Conservation (phyloP, 2,329 filamentous ascomycete species). For the Ophiognomonia clavigignenti-juglandacearum region DNA sequence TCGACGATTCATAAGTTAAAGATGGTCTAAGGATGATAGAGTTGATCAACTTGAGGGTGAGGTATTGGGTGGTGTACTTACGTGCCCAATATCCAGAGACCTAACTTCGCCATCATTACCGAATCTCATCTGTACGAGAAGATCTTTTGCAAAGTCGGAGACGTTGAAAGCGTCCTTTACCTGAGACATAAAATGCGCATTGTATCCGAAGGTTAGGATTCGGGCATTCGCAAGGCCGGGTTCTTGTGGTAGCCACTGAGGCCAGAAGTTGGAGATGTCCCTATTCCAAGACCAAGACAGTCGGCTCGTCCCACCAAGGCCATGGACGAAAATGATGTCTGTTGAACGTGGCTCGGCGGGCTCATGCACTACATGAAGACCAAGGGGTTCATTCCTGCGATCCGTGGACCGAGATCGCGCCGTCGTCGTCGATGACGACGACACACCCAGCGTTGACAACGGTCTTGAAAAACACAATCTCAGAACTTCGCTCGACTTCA, state of each 20-base stretch:
- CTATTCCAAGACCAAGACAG: constrained; percentile 20
- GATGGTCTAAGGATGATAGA: constrained; percentile 1
- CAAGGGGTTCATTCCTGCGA: constrained; percentile 14
- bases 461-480: not conserved
- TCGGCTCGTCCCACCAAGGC: constrained; percentile 20
- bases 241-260: constrained; percentile 20
- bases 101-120: not conserved
- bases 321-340: constrained; percentile 24
- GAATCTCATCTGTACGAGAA: constrained; percentile 21
- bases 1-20: constrained; percentile 13
- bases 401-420: not conserved
- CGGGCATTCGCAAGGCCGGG: constrained; percentile 15
- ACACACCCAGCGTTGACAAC: not conserved
- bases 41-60: not conserved
- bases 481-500: not conserved
- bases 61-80: not conserved
- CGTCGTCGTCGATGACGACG: not conserved
- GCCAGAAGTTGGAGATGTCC: constrained; percentile 19
- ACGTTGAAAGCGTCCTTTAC: constrained; percentile 15
- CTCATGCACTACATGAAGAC: constrained; percentile 15
- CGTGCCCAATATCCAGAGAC: not conserved
- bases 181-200: constrained; percentile 18
- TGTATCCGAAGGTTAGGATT: constrained; percentile 23
- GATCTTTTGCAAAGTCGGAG: constrained; percentile 21
- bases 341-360: constrained; percentile 11